phyloP scores from a whole-genome alignment of 1,284 basidiomycete species.

The Puccinia triticina region DNA sequence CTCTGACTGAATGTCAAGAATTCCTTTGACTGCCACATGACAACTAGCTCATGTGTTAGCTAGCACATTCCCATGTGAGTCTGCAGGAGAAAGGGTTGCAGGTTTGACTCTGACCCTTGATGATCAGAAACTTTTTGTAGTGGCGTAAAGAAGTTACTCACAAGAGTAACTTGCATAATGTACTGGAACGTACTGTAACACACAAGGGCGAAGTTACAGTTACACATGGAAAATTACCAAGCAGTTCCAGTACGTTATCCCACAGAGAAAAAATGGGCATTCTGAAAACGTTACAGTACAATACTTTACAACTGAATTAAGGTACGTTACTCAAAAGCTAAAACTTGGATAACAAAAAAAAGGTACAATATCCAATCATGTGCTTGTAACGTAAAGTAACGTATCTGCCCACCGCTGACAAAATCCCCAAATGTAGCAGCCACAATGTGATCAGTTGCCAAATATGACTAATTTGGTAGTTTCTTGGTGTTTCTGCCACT shows the following conservation, averaged over 20 bases:
- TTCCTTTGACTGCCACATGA: neutral
- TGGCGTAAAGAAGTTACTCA: neutral
- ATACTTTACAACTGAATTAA: neutral
- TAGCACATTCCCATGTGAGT: neutral
- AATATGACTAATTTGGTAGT: no score
- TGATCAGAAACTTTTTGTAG: neutral
- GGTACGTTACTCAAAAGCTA: slow-evolving; percentile 2
- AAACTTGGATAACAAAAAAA: slow-evolving; percentile 11
- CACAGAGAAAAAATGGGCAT: neutral
- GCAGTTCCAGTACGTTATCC: slow-evolving; percentile 8
- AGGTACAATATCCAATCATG: slow-evolving; percentile 3
- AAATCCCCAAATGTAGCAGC: no score
- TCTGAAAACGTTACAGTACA: neutral
- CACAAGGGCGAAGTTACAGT: neutral
- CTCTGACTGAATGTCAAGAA: no score
- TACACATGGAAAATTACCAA: neutral
- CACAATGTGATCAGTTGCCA: no score
- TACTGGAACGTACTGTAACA: slow-evolving; percentile 2
- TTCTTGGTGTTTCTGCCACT: no score
- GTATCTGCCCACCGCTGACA: no score
- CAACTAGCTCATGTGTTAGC: neutral
- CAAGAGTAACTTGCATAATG: neutral
- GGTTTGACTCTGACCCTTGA: neutral
- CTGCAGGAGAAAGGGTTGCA: no score
- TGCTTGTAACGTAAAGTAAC: slow-evolving; percentile 9